Evolutionary conservation across 2,329 filamentous ascomycete genomes (phyloP).

Genomic region (Aspergillus alliaceus): DNA sequence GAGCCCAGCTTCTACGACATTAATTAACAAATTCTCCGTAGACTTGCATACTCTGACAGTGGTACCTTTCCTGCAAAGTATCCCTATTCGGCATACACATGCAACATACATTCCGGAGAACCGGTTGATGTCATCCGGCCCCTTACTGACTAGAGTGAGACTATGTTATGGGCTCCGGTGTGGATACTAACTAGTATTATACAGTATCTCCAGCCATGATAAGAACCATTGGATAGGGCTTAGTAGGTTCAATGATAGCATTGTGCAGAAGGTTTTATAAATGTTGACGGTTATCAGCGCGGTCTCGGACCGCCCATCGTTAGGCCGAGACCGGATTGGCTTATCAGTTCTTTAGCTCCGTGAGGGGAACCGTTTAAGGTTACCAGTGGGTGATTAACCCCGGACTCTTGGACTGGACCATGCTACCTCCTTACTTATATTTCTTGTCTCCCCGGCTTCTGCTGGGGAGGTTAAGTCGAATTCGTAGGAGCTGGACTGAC

Average conservation of each 20-base stretch:
- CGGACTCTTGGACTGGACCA: neutral
- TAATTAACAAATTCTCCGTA: too few species aligned
- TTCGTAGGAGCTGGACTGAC: neutral
- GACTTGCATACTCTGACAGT: too few species aligned
- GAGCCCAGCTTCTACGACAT: too few species aligned
- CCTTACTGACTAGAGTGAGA: too few species aligned
- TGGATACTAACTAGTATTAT: too few species aligned
- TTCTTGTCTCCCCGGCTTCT: neutral
- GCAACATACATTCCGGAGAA: too few species aligned
- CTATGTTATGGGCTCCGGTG: too few species aligned
- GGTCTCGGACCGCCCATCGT: slow-evolving; percentile 5
- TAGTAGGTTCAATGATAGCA: neutral
- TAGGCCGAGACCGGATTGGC: slow-evolving; percentile 1
- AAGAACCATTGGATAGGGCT: neutral
- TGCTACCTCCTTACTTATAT: neutral
- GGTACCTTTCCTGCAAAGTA: too few species aligned
- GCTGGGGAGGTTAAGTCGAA: neutral
- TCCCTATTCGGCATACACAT: too few species aligned
- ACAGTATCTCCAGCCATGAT: neutral
- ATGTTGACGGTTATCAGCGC: slow-evolving; percentile 5
- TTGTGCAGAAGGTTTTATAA: neutral
- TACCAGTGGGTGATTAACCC: too few species aligned
- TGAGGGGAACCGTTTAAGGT: neutral
- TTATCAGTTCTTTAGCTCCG: neutral
- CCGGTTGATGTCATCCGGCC: too few species aligned